These are phyloP conservation scores for Taxawa tesnikishii DNA, from an alignment of 2,329 filamentous ascomycete genomes.

Conservation along the genomic window DNA sequence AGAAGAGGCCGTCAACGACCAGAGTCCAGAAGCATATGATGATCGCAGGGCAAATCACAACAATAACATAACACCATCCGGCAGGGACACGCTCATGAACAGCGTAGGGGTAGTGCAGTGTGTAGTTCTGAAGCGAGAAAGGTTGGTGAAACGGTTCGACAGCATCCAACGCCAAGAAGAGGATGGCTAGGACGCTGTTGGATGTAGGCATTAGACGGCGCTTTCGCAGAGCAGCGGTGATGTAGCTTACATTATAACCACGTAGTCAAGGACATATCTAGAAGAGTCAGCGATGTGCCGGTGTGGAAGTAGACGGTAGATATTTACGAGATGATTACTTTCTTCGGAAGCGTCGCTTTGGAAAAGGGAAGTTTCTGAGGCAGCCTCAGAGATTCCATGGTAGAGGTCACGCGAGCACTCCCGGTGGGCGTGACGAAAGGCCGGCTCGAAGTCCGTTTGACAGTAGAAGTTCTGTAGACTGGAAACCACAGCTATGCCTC, in stretches of 20 bases:
- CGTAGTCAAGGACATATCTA: slow-evolving; percentile 47
- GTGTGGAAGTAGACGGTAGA: neutral
- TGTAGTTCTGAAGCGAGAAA: slow-evolving; percentile 44
- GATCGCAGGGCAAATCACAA: slow-evolving; percentile 34
- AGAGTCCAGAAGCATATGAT: slow-evolving; percentile 45
- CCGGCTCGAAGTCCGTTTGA: too few relatives aligned
- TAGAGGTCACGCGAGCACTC: neutral
- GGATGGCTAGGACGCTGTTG: slow-evolving; percentile 35
- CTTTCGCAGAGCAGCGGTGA: neutral
- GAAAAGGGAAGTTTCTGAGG: slow-evolving; percentile 37
- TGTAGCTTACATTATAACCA: slow-evolving; percentile 41
- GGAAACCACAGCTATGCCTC: too few relatives aligned
- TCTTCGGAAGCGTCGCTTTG: slow-evolving; percentile 37
- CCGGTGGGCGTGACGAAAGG: too few relatives aligned
- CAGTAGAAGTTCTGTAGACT: too few relatives aligned
- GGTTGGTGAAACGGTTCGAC: slow-evolving; percentile 45
- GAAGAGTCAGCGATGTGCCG: neutral
- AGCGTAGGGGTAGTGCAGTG: slow-evolving; percentile 46
- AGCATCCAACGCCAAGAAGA: slow-evolving; percentile 41
- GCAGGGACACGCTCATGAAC: slow-evolving; percentile 43
- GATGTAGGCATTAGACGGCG: neutral
- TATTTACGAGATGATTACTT: slow-evolving; percentile 40
- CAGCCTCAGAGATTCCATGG: neutral
- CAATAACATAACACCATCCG: slow-evolving; percentile 34
- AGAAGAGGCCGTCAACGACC: slow-evolving; percentile 46